Conservation (phyloP, 1,284 basidiomycete species). For the Moesziomyces sp. region DNA sequence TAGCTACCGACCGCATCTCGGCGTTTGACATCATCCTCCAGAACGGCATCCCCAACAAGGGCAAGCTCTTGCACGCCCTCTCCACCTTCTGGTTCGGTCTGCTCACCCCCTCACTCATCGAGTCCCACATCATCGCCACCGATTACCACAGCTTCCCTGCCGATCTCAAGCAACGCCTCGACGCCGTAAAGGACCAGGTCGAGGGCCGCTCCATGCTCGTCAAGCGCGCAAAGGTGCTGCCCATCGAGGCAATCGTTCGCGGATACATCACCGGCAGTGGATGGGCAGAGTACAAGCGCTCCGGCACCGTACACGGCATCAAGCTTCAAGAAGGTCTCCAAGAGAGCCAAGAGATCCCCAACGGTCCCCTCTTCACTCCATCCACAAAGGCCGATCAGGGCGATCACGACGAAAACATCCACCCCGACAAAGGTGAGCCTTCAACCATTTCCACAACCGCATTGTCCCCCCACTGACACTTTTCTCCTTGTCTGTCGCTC, state of each 20-base stretch:
- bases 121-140: constrained; percentile 63
- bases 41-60: constrained; percentile 88
- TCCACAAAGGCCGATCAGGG: constrained; percentile 97
- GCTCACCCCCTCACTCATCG: constrained; percentile 67
- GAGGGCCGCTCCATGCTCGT: constrained; percentile 91
- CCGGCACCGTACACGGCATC: constrained; percentile 89
- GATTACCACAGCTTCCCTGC: constrained; percentile 52
- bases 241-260: constrained; percentile 95
- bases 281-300: constrained; percentile 91
- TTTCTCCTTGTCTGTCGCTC: constrained; percentile 4
- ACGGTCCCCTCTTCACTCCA: constrained; percentile 86
- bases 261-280: constrained; percentile 98
- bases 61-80: constrained; percentile 86
- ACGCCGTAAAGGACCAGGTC: constrained; percentile 71
- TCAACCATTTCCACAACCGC: not conserved
- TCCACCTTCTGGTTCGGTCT: constrained; percentile 96
- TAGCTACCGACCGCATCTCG: constrained; percentile 94
- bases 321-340: constrained; percentile 78
- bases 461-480: not conserved
- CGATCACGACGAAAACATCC: constrained; percentile 96
- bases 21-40: constrained; percentile 85
- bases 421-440: constrained; percentile 80
- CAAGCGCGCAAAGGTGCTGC: constrained; percentile 85
- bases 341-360: constrained; percentile 77
- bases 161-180: constrained; percentile 47